Conservation (phyloP, 1,139 yeast species). For the Hemisphaericaspora subhashii region DNA sequence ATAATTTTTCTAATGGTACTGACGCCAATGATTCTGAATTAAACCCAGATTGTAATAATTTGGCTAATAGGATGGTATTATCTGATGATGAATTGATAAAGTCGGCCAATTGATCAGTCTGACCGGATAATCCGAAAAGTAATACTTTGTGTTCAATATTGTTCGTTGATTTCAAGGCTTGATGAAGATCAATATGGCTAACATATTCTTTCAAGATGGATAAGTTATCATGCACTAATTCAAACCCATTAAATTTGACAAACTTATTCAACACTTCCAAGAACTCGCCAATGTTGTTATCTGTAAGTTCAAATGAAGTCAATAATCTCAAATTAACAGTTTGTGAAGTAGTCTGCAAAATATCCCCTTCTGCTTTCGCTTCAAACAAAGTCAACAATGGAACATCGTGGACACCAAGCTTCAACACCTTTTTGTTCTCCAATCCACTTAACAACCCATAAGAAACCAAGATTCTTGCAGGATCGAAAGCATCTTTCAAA, state of each 20-base stretch:
- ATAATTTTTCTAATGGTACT: constrained; percentile 3
- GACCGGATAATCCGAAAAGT: constrained; percentile 5
- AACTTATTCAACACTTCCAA: constrained; percentile 38
- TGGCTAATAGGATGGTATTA: constrained; percentile 18
- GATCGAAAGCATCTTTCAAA: constrained; percentile 60
- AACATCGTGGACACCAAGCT: constrained; percentile 30
- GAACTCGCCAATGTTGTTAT: constrained; percentile 22
- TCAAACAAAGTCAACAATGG: constrained; percentile 49
- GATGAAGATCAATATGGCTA: neutral
- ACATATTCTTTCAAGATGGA: constrained; percentile 16
- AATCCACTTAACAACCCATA: constrained; percentile 61
- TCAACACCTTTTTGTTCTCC: constrained; percentile 22
- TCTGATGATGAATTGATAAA: neutral
- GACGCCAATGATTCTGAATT: constrained; percentile 4
- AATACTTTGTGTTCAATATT: constrained; percentile 11
- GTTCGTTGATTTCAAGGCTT: neutral
- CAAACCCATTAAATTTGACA: constrained; percentile 40
- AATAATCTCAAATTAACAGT: constrained; percentile 49
- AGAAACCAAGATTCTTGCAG: constrained; percentile 64
- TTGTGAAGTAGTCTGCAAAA: constrained; percentile 53
- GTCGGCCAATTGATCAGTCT: neutral
- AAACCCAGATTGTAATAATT: constrained; percentile 21
- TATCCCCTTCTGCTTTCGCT: constrained; percentile 57
- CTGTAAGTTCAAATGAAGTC: constrained; percentile 26
- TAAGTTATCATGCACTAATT: constrained; percentile 35